These are phyloP conservation scores for Phytophthora colocasiae DNA, from an alignment of 352 stramenopile species.

Conservation along the genomic window DNA sequence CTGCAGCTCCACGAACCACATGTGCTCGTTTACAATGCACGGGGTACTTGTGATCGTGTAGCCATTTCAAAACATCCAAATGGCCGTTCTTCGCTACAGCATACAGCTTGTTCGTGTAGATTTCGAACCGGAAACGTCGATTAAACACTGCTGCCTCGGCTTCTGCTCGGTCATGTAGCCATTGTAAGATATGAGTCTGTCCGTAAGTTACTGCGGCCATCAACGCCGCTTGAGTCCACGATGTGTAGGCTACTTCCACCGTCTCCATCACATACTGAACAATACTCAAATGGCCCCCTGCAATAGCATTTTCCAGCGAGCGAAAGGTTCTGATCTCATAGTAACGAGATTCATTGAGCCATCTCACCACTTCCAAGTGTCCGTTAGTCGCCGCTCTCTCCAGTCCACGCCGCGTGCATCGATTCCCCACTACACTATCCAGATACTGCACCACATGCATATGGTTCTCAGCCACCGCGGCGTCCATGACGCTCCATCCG, in stretches of 20 bases:
- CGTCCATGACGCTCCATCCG: conserved; percentile 54
- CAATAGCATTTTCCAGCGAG: conserved; percentile 51
- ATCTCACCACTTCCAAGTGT: conserved; percentile 44
- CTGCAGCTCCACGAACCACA: conserved; percentile 35
- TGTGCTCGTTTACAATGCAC: conserved; percentile 45
- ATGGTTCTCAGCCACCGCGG: conserved; percentile 47
- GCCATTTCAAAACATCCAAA: conserved; percentile 42
- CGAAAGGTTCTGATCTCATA: conserved; percentile 48
- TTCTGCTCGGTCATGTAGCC: conserved; percentile 39
- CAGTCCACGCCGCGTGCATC: conserved; percentile 47
- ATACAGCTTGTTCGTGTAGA: conserved; percentile 40
- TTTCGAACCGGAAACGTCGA: conserved; percentile 33
- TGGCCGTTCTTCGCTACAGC: conserved; percentile 32
- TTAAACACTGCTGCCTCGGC: conserved; percentile 18
- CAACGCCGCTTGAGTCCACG: conserved; percentile 45
- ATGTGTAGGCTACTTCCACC: conserved; percentile 41
- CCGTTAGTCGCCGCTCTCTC: conserved; percentile 43
- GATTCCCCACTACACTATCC: conserved; percentile 40
- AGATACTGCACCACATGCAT: conserved; percentile 52
- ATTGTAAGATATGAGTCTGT: conserved; percentile 39
- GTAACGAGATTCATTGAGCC: conserved; percentile 45
- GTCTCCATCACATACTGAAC: conserved; percentile 51
- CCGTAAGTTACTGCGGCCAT: conserved; percentile 35
- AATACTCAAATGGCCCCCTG: conserved; percentile 44
- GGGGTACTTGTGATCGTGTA: conserved; percentile 28